phyloP scores from a whole-genome alignment of 352 stramenopile genomes.

The Pythium myriotylum region DNA sequence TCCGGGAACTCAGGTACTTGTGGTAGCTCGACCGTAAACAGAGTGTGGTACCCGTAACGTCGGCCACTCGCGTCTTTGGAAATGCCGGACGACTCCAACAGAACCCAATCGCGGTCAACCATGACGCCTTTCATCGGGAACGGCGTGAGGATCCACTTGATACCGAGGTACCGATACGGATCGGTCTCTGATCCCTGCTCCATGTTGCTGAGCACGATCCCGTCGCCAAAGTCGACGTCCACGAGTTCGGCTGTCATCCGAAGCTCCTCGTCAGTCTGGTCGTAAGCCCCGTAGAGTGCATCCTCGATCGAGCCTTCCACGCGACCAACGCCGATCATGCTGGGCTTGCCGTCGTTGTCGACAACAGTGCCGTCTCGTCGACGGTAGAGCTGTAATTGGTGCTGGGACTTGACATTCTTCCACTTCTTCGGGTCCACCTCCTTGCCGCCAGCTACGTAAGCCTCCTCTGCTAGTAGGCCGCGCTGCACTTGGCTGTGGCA shows the following conservation, averaged over 20 bases:
- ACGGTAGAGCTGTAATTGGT: conserved; percentile 45
- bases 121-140: no score
- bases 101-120: no score
- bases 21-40: conserved; percentile 45
- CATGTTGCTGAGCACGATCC: conserved; percentile 40
- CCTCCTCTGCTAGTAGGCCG: conserved; percentile 28
- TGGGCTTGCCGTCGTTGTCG: conserved; percentile 35
- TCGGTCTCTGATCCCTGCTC: conserved; percentile 37
- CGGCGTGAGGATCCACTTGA: conserved; percentile 46
- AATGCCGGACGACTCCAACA: no score
- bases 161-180: conserved; percentile 56
- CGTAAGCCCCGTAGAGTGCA: conserved; percentile 45
- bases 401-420: conserved; percentile 40
- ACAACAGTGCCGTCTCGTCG: conserved; percentile 23
- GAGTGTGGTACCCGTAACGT: conserved; percentile 43
- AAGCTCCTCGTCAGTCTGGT: conserved; percentile 44
- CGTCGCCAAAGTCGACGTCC: conserved; percentile 34
- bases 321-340: conserved; percentile 38
- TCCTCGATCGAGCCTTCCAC: conserved; percentile 46
- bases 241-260: conserved; percentile 33
- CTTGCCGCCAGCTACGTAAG: conserved; percentile 6
- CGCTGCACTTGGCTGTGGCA: conserved; percentile 29
- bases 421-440: conserved; percentile 38
- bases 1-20: conserved; percentile 44
- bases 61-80: conserved; percentile 27